Conservation (phyloP, 345 rosid genomes). For the Turritis glabra region DNA sequence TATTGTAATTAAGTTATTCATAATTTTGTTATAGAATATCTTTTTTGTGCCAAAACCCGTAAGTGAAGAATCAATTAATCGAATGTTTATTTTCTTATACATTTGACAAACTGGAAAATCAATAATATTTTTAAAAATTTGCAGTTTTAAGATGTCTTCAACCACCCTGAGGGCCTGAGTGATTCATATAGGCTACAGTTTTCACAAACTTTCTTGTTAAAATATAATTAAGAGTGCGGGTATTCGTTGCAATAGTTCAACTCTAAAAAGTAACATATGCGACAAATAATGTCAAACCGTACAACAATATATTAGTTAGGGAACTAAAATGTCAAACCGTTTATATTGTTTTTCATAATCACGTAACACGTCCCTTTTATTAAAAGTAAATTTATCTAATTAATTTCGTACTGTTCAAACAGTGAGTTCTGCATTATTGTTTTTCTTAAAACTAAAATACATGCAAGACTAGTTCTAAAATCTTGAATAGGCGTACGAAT, state of each 20-base stretch:
- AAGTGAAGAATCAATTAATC: background rate
- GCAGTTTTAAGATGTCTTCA: background rate
- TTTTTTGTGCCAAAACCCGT: background rate
- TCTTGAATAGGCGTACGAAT: background rate
- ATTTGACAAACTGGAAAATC: background rate
- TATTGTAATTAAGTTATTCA: background rate
- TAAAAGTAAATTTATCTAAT: background rate
- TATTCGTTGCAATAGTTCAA: constrained; percentile 21
- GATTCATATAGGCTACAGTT: background rate
- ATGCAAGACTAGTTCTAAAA: constrained; percentile 14
- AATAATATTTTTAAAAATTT: background rate
- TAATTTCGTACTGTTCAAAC: constrained; percentile 7
- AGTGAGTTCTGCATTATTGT: background rate
- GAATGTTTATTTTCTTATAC: background rate
- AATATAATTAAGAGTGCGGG: background rate
- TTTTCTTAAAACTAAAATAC: background rate
- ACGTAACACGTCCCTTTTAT: constrained; percentile 21
- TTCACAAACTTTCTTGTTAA: background rate
- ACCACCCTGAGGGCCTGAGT: background rate
- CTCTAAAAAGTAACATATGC: background rate
- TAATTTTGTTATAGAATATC: background rate
- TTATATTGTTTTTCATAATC: constrained; percentile 22
- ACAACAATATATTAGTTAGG: background rate
- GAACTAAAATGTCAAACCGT: constrained; percentile 22
- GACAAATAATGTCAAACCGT: constrained; percentile 24